These are phyloP conservation scores for Cladosporium velox DNA, from an alignment of 2,329 filamentous ascomycete genomes.

Conservation along the genomic window DNA sequence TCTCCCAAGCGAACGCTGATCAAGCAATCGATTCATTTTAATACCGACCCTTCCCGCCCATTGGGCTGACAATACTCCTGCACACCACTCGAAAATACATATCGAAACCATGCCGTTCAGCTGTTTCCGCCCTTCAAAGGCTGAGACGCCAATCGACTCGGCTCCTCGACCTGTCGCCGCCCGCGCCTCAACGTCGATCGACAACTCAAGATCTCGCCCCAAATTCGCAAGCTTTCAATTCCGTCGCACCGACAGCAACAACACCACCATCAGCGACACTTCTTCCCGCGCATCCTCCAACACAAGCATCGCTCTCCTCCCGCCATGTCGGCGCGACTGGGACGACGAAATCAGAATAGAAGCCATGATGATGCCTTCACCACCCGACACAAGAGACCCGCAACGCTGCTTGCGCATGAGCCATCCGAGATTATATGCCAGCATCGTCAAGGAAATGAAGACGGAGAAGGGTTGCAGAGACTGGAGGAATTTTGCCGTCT, in stretches of 20 bases:
- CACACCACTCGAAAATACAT: not conserved
- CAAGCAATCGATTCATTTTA: conserved; percentile 7
- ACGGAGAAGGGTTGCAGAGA: conserved; percentile 34
- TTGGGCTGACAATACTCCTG: not conserved
- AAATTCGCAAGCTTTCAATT: conserved; percentile 18
- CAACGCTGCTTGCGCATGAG: conserved; percentile 37
- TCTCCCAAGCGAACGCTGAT: conserved; percentile 12
- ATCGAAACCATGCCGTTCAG: conserved; percentile 32
- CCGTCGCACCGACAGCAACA: conserved; percentile 20
- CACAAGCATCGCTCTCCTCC: conserved; percentile 36
- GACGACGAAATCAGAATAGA: conserved; percentile 33
- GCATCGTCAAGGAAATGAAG: conserved; percentile 39
- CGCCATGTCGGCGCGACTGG: conserved; percentile 34
- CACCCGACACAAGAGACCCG: conserved; percentile 28
- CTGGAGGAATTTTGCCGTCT: conserved; percentile 38
- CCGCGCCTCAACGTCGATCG: not conserved
- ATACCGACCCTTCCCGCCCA: not conserved
- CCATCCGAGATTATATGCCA: conserved; percentile 36
- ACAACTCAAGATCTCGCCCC: conserved; percentile 5
- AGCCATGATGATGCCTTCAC: conserved; percentile 39
- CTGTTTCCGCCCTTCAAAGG: conserved; percentile 32
- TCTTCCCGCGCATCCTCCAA: conserved; percentile 36
- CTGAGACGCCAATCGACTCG: conserved; percentile 26
- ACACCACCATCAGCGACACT: conserved; percentile 27
- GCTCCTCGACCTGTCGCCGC: conserved; percentile 12